Percentiles rank a stretch among this genome's conserved stretches.
phyloP scores from a whole-genome alignment of 352 stramenopile species.

The Pythium phragmitis region DNA sequence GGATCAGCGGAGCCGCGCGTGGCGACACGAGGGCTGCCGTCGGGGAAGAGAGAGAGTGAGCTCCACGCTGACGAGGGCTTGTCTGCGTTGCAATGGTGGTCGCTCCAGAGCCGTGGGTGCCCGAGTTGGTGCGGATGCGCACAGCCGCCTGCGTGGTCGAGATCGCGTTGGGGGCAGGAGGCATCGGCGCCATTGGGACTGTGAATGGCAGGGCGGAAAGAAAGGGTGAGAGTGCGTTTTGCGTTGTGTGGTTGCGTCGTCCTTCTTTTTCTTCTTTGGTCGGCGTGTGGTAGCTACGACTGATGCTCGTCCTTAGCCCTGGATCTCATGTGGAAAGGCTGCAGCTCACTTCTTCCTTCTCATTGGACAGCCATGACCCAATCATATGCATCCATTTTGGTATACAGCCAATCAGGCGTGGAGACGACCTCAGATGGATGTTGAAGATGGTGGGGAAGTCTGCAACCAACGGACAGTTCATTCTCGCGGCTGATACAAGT shows the following conservation, averaged over 20 bases:
- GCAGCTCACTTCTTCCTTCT: too few relatives aligned
- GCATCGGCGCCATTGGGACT: slow-evolving; percentile 11
- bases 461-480: too few relatives aligned
- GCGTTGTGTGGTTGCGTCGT: background rate
- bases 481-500: too few relatives aligned
- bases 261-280: background rate
- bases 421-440: too few relatives aligned
- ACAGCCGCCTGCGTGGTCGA: slow-evolving; percentile 4
- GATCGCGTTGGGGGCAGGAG: slow-evolving; percentile 11
- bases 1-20: slow-evolving; percentile 6
- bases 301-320: too few relatives aligned
- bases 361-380: too few relatives aligned
- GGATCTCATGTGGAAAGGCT: too few relatives aligned
- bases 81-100: slow-evolving; percentile 5
- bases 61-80: background rate
- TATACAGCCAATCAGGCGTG: too few relatives aligned
- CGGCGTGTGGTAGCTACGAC: too few relatives aligned
- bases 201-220: background rate
- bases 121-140: slow-evolving; percentile 6
- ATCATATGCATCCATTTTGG: too few relatives aligned
- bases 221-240: background rate
- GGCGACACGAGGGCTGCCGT: slow-evolving; percentile 2
- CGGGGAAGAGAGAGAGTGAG: background rate
- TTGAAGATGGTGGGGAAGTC: too few relatives aligned
- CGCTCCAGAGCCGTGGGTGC: background rate